phyloP scores from a whole-genome alignment of 257 asterid species.

The Fraxinus anomala region DNA sequence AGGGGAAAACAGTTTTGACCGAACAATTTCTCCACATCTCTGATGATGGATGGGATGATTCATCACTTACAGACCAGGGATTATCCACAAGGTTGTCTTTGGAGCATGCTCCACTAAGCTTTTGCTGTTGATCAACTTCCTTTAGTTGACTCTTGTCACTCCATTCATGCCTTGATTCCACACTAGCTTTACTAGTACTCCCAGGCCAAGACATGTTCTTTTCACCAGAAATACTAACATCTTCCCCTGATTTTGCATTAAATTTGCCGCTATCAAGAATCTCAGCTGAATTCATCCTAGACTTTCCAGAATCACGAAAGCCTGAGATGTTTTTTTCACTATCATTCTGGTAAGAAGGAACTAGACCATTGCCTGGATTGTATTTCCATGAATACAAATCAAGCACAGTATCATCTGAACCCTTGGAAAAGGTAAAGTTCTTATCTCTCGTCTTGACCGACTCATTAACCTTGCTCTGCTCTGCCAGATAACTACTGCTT shows the following conservation, averaged over 20 bases:
- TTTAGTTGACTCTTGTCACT: constrained; percentile 51
- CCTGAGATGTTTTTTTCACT: constrained; percentile 48
- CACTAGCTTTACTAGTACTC: constrained; percentile 46
- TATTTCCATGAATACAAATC: constrained; percentile 68
- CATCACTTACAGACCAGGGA: constrained; percentile 55
- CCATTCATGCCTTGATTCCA: constrained; percentile 35
- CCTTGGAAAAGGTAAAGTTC: constrained; percentile 57
- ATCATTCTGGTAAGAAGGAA: constrained; percentile 50
- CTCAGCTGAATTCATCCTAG: constrained; percentile 43
- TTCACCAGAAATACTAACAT: constrained; percentile 47
- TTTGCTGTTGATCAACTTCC: constrained; percentile 49
- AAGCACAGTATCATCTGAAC: constrained; percentile 60
- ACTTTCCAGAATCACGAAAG: constrained; percentile 56
- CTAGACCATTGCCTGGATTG: constrained; percentile 50
- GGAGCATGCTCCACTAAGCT: constrained; percentile 37
- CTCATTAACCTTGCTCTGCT: constrained; percentile 49
- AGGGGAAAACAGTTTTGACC: constrained; percentile 69
- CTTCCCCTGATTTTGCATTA: constrained; percentile 46
- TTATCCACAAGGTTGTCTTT: constrained; percentile 50
- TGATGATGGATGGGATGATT: constrained; percentile 43
- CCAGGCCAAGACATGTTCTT: constrained; percentile 60
- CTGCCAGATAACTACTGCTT: constrained; percentile 42
- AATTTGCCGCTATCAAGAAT: constrained; percentile 42
- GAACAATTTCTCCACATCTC: constrained; percentile 67
- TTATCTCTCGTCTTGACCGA: constrained; percentile 57